Base-by-base conservation (phyloP, 2,329 filamentous ascomycete species). In the Ceratocystis alfenasii region DNA sequence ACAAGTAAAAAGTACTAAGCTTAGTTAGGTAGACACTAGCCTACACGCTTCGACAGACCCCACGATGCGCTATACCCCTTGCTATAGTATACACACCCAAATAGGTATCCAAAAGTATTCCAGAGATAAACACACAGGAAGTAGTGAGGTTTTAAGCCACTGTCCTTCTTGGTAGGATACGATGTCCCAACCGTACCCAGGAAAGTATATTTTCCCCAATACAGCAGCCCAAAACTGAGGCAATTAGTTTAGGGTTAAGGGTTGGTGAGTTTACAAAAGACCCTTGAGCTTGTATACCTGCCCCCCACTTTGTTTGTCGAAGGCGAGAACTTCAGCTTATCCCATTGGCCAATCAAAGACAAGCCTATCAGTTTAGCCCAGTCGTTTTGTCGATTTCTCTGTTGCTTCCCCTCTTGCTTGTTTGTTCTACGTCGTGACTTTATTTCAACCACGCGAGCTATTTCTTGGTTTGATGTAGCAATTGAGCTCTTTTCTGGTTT, bases 381-480 rank as follows among this genome's bases (percentile, higher is more conserved):
- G n/a, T 36, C n/a, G n/a, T n/a, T 30, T 17, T 59, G 55, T 25
- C 22, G 28, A n/a, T 17, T 59, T 59, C 17, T 36, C 15, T 30
- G 55, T 36, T 36, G 55, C 30, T 59, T 59, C 55, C 55, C 55
- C 55, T 59, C 55, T 33, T 59, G 15, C 22, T n/a, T 36, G 55
- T 59, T 59, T 36, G 55, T 59, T 59, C 30, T 15, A 36, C n/a
- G 25, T 59, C 28, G 55, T 59, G 55, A 22, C 55, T 59, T 36
- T 59, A 59, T 59, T 59, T 59, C 25, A 20, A 59, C 55, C n/a
- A 59, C 55, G 36, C 36, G 28, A 36, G 28, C 36, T 36, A 59
- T 59, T 59, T 59, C 55, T 15, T 36, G 28, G 55, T 15, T 30
- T 33, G 15, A 33, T 33, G 55, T 59, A 59, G 55, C 30, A 59